A percentile compares a stretch with the other conserved stretches of the same genome.
These are phyloP conservation scores for Phoma sp. DNA, from an alignment of 2,329 filamentous ascomycete species.

Conservation along the genomic window DNA sequence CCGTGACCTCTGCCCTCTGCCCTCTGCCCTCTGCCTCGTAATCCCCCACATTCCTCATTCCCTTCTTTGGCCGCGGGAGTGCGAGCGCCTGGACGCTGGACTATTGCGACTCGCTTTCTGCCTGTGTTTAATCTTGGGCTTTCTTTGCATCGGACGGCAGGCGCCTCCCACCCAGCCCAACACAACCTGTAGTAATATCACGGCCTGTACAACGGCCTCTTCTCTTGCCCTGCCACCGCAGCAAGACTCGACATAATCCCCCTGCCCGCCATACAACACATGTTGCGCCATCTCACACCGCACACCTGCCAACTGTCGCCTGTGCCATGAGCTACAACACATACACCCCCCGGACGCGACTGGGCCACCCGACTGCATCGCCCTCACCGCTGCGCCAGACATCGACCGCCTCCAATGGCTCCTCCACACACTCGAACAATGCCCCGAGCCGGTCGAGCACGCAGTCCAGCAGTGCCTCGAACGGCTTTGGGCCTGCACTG, in stretches of 20 bases:
- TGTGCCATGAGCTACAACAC: conserved; percentile 46
- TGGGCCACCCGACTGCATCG: conserved; percentile 48
- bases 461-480: conserved; percentile 74
- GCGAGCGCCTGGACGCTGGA: conserved; percentile 29
- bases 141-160: conserved; percentile 28
- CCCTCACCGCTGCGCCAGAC: conserved; percentile 64
- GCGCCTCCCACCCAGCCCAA: conserved; percentile 32
- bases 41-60: conserved; percentile 38
- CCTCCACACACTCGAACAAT: conserved; percentile 68
- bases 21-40: conserved; percentile 8
- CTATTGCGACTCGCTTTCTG: conserved; percentile 24
- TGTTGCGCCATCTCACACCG: conserved; percentile 29
- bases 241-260: conserved; percentile 20
- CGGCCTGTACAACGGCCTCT: conserved; percentile 40
- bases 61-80: conserved; percentile 39
- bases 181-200: conserved; percentile 30
- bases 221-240: conserved; percentile 8
- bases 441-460: conserved; percentile 71
- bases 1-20: conserved; percentile 23
- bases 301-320: conserved; percentile 13
- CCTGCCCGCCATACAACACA: conserved; percentile 35
- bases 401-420: conserved; percentile 74
- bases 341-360: conserved; percentile 48
- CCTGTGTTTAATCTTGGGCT: conserved; percentile 7
- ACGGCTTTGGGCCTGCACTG: conserved; percentile 55